Evolutionary conservation across 129 eudicot species (phyloP).

Genomic region (Lonicera japonica): DNA sequence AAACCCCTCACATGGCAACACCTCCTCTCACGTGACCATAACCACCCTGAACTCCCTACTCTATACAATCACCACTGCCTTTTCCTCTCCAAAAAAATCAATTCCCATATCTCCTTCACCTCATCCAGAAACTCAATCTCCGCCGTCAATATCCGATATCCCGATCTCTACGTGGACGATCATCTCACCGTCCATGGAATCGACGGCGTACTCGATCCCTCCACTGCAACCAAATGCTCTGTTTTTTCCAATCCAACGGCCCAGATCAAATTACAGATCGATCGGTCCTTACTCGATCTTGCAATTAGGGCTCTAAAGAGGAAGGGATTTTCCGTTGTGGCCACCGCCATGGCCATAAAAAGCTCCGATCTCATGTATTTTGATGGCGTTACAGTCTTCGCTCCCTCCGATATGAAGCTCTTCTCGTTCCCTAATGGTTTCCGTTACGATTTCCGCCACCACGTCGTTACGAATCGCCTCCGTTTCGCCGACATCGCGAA

Average conservation of each 20-base stretch:
- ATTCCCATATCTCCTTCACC: constrained; percentile 16
- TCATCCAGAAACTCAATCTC: constrained; percentile 12
- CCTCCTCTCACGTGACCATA: constrained; percentile 6
- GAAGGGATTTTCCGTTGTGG: constrained; percentile 27
- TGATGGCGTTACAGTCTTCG: constrained; percentile 26
- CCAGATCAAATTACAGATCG: neutral
- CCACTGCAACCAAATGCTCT: constrained; percentile 20
- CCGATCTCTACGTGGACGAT: constrained; percentile 34
- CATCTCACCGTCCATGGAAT: constrained; percentile 38
- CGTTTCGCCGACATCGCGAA: constrained; percentile 13
- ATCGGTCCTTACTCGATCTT: constrained; percentile 21
- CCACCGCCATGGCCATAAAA: constrained; percentile 21
- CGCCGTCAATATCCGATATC: constrained; percentile 32
- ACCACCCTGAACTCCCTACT: constrained; percentile 18
- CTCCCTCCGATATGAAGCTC: constrained; percentile 24
- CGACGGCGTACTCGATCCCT: constrained; percentile 33
- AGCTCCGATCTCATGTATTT: constrained; percentile 14
- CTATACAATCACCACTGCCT: constrained; percentile 18
- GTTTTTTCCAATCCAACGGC: neutral
- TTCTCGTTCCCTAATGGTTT: constrained; percentile 17
- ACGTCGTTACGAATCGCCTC: constrained; percentile 23
- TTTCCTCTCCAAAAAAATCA: constrained; percentile 16
- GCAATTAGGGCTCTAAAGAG: constrained; percentile 26
- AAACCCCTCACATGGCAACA: constrained; percentile 18
- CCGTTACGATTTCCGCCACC: constrained; percentile 30